Percentiles rank a stretch among this genome's conserved stretches.
phyloP scores from a whole-genome alignment of 202 grass and related monocot genomes.

The Eragrostis tef region DNA sequence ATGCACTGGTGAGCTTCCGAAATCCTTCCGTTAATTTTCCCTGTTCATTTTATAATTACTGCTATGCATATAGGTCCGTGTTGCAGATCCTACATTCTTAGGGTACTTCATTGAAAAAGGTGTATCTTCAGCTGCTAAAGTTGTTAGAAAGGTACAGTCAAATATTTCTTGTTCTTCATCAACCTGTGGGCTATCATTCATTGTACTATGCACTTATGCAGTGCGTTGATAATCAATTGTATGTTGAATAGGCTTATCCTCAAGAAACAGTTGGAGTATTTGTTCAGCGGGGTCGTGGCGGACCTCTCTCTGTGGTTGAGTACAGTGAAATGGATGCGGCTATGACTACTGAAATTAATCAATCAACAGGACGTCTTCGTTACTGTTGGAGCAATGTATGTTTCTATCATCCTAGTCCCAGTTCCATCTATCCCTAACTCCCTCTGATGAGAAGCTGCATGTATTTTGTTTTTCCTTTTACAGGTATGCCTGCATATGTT shows the following conservation, averaged over 20 bases:
- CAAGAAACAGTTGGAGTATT: constrained; percentile 98
- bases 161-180: constrained; percentile 30
- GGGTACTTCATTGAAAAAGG: constrained; percentile 90
- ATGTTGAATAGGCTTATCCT: constrained; percentile 79
- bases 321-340: constrained; percentile 94
- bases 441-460: constrained; percentile 2
- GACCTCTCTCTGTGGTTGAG: constrained; percentile 81
- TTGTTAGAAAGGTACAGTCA: constrained; percentile 76
- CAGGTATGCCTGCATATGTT: constrained; percentile 94
- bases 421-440: background rate
- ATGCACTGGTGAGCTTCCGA: constrained; percentile 58
- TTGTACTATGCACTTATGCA: background rate
- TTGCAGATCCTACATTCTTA: constrained; percentile 84
- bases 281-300: constrained; percentile 88
- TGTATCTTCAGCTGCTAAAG: constrained; percentile 75
- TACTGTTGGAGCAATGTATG: constrained; percentile 99
- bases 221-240: constrained; percentile 15
- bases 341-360: constrained; percentile 95
- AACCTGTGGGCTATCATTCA: background rate
- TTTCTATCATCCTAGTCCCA: constrained; percentile 35
- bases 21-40: constrained; percentile 13
- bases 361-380: constrained; percentile 89
- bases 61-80: constrained; percentile 62
- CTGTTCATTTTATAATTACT: constrained; percentile 46
- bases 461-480: constrained; percentile 7